Evolutionary conservation across 352 stramenopile genomes (phyloP), one percentile per base, ranked within the genome.

Genomic region (Globisporangium orthogonon): DNA sequence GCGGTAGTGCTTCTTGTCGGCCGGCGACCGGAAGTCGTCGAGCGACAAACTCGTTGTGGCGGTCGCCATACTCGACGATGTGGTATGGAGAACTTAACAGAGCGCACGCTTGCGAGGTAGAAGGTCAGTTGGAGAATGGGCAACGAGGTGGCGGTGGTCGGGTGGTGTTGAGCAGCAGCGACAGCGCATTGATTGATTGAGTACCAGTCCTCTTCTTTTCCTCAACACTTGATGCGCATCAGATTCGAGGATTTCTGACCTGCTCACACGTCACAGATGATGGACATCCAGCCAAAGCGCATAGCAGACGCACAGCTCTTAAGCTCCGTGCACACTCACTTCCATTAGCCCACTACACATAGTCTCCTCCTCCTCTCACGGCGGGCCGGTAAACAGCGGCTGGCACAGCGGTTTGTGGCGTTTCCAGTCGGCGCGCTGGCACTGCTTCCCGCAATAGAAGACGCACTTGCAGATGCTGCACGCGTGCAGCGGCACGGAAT

Each of bases 1-100:
- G 29, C 84, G 63, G 63, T 95, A 95, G 62, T 61, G 67, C 61
- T 93, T 93, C 39, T 65, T 73, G 66, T 94, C 84, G 28, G 56
- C 61, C 3, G 74, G 76, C 18, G 74, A 84, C n/a, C 73, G 79
- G 55, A 73, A 85, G 2, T 17, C 59, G 63, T 87, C 64, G 47
- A 87, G 59, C 67, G 61, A 73, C 48, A 62, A 9, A 58, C 50
- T 10, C 35, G 44, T 29, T 40, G 23, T 41, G 11, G 51, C 53
- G 17, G 48, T 52, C 59, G 52, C 48, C 46, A 66, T 65, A 10
- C 37, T 13, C 11, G 35, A 15, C 35, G 35, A 41, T 17, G 37
- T 10, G 9, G 35, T 7, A 43, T 43, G 37, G 11, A 11, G 37
- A 43, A 17, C 11, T 37, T 9, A 37, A 9, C 10, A 37, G 33